phyloP scores from a whole-genome alignment of 148 eudicot genomes.

The Mesembryanthemum crystallinum region DNA sequence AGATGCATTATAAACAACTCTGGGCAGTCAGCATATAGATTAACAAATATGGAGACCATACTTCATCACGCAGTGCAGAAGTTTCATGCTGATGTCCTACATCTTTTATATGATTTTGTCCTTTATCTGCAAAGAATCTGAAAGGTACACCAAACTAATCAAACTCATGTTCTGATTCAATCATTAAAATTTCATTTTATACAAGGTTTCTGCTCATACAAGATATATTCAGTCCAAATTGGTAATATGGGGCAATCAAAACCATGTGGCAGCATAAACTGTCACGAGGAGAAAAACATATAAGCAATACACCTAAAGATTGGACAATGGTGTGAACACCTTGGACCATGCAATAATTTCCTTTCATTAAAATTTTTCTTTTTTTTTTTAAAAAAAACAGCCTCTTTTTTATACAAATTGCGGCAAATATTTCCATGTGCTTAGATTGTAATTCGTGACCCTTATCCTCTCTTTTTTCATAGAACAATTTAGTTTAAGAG shows the following conservation, averaged over 20 bases:
- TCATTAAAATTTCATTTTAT: neutral
- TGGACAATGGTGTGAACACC: too few species aligned
- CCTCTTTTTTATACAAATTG: too few species aligned
- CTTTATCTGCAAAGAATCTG: constrained; percentile 66
- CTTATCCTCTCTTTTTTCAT: too few species aligned
- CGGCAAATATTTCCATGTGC: too few species aligned
- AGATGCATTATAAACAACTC: neutral
- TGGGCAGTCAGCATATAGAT: neutral
- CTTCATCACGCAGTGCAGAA: constrained; percentile 83
- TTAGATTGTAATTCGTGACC: too few species aligned
- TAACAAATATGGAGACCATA: constrained; percentile 27
- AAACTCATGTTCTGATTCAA: neutral
- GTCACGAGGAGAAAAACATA: neutral
- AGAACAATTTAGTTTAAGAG: too few species aligned
- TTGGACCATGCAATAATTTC: too few species aligned
- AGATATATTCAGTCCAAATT: neutral
- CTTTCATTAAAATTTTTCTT: too few species aligned
- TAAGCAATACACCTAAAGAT: neutral
- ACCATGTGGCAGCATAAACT: neutral
- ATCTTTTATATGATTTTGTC: constrained; percentile 41
- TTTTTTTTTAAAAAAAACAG: too few species aligned
- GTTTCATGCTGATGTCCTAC: constrained; percentile 58
- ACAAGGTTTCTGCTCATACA: constrained; percentile 4
- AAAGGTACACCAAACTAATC: constrained; percentile 15
- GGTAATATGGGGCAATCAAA: neutral